phyloP scores from a whole-genome alignment of 805 yeast genomes.

The Yamadazyma tumulicola region DNA sequence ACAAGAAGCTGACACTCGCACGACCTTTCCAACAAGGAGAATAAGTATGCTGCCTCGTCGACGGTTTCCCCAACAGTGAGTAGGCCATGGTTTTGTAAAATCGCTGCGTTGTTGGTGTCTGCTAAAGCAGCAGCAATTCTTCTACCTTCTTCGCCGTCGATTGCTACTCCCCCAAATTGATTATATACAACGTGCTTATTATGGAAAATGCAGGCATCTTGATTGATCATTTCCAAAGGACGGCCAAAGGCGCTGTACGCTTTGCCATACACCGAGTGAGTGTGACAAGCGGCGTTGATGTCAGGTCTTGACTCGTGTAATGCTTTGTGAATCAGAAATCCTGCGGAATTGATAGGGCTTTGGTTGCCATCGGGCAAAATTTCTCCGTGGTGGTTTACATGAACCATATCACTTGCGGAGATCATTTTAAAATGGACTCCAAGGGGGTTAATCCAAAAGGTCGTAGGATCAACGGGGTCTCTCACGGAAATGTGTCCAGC shows the following conservation, averaged over 20 bases:
- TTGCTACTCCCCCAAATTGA: constrained; percentile 77
- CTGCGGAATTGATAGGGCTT: constrained; percentile 39
- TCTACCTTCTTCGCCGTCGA: constrained; percentile 28
- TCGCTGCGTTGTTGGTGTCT: constrained; percentile 27
- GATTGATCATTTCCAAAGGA: constrained; percentile 70
- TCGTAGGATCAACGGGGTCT: constrained; percentile 75
- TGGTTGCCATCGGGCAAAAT: constrained; percentile 39
- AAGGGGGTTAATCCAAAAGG: constrained; percentile 88
- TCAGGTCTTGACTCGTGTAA: constrained; percentile 38
- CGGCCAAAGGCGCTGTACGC: constrained; percentile 36
- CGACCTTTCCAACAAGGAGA: constrained; percentile 27
- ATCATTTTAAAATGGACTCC: constrained; percentile 64
- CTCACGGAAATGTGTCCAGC: constrained; percentile 86
- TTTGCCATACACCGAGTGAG: constrained; percentile 39
- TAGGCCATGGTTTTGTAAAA: constrained; percentile 33
- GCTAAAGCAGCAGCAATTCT: constrained; percentile 30
- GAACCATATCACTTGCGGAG: constrained; percentile 38
- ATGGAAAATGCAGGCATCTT: constrained; percentile 70
- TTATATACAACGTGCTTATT: constrained; percentile 61
- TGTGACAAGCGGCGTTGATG: constrained; percentile 39
- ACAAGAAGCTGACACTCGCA: constrained; percentile 30
- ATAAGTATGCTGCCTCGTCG: constrained; percentile 36
- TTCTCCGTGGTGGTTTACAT: constrained; percentile 34
- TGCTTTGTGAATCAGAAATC: constrained; percentile 39
- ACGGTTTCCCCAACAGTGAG: constrained; percentile 33